Evolutionary conservation across 768 basidiomycete species (phyloP), one percentile per base, ranked within the genome.

Genomic region (Lactifluus hygrophoroides): DNA sequence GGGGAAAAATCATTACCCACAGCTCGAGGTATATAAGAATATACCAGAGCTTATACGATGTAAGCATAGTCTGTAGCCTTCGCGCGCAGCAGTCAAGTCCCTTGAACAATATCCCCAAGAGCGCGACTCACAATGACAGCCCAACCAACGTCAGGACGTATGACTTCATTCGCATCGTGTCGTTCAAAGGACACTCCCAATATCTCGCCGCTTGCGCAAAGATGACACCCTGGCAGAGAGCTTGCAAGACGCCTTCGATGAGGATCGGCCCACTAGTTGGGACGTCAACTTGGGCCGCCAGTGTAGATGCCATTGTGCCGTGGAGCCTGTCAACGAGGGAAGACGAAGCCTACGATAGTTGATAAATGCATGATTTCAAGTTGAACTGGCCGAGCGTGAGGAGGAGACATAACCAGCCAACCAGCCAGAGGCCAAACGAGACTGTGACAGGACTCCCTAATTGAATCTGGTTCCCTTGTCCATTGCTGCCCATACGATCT

Each of bases 171-270:
- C 67, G 60, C 48, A 72, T 56, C 1, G 77, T 73, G 66, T 82
- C 80, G 48, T 77, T 75, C n/a, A 65, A 66, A 56, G 72, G 76
- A 27, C 72, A 71, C 54, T 71, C 66, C 69, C 72, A 73, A 78
- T 62, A 68, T 34, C 66, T 67, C 35, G 60, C 54, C 7, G 65
- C 63, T 64, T 69, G 69, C 3, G 67, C 62, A n/a, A 68, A 66
- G 27, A 69, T 66, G 32, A 69, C 63, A 51, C 69, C 69, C 56
- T 79, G 71, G 27, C 76, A 74, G 50, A 82, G 74, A 5, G 76
- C 76, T 54, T 81, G 79, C 16, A 80, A 48, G 23, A 81, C 67
- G 13, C 72, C 75, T 61, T 75, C 75, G 38, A 80, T 53, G 21
- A 82, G 69, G 27, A 80, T 75, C 2, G 75, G 73, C 17, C 74